Percentiles rank a stretch among this genome's conserved stretches.
These are phyloP conservation scores for Heritiera littoralis DNA, from an alignment of 345 rosid genomes.

Conservation along the genomic window DNA sequence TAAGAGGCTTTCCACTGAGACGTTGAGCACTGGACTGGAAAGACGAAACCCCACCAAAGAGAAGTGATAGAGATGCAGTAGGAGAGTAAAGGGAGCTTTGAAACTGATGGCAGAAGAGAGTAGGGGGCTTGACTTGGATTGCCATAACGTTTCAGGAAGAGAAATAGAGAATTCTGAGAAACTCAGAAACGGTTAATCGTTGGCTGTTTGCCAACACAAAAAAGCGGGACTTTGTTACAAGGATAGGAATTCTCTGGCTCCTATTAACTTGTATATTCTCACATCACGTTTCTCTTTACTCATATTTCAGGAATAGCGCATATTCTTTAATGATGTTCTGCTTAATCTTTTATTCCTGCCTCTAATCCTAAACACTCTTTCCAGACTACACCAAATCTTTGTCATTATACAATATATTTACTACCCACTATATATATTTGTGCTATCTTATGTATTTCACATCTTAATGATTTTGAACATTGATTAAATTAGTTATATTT, in stretches of 20 bases:
- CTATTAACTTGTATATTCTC: not conserved
- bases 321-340: not conserved
- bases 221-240: not conserved
- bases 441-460: too few species aligned
- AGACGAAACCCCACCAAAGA: slow-evolving; percentile 4
- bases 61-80: slow-evolving; percentile 16
- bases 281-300: not conserved
- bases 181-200: slow-evolving; percentile 11
- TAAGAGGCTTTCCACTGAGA: slow-evolving; percentile 32
- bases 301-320: not conserved
- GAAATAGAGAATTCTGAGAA: not conserved
- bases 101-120: slow-evolving; percentile 26
- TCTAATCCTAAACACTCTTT: not conserved
- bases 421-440: too few species aligned
- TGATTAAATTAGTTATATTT: too few species aligned
- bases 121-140: slow-evolving; percentile 32
- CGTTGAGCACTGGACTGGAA: slow-evolving; percentile 19
- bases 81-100: slow-evolving; percentile 24
- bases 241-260: slow-evolving; percentile 20
- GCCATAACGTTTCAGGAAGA: slow-evolving; percentile 32
- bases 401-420: not conserved
- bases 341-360: not conserved
- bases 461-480: too few species aligned
- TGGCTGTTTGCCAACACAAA: not conserved
- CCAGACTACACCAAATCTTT: not conserved